Conservation (phyloP, 1,139 yeast genomes). For the Taphrina flavorubra region DNA sequence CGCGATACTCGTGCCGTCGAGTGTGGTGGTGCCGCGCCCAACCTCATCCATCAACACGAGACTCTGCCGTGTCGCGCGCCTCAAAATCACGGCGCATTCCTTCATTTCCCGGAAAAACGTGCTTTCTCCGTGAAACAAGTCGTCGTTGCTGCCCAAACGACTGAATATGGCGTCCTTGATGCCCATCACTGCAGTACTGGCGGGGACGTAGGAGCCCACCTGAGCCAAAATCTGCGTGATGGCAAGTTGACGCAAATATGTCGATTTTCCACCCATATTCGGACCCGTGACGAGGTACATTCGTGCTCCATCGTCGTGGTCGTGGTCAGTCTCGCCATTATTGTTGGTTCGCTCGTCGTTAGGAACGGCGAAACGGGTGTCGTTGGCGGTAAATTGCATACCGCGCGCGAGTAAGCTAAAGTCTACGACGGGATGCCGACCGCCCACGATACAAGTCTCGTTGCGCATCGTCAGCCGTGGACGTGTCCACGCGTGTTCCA, state of each 20-base stretch:
- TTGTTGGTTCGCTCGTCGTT: no score
- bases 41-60: conserved; percentile 91
- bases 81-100: conserved; percentile 82
- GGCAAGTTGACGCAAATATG: conserved; percentile 86
- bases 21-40: conserved; percentile 93
- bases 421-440: conserved; percentile 91
- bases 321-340: no score
- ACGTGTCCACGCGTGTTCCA: conserved; percentile 66
- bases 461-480: conserved; percentile 63
- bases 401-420: conserved; percentile 60
- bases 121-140: conserved; percentile 80
- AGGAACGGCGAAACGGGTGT: conserved; percentile 70
- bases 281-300: conserved; percentile 68
- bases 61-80: conserved; percentile 75
- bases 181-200: conserved; percentile 71
- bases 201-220: conserved; percentile 56
- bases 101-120: conserved; percentile 98
- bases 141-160: conserved; percentile 63
- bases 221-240: conserved; percentile 64
- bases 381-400: conserved; percentile 62
- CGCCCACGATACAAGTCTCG: conserved; percentile 53
- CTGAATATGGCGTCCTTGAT: conserved; percentile 86
- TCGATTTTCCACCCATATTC: conserved; percentile 97
- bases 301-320: conserved; percentile 48
- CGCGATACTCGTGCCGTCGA: conserved; percentile 90